Evolutionary conservation across 345 rosid species (phyloP).

Genomic region (Gossypioides kirkii): DNA sequence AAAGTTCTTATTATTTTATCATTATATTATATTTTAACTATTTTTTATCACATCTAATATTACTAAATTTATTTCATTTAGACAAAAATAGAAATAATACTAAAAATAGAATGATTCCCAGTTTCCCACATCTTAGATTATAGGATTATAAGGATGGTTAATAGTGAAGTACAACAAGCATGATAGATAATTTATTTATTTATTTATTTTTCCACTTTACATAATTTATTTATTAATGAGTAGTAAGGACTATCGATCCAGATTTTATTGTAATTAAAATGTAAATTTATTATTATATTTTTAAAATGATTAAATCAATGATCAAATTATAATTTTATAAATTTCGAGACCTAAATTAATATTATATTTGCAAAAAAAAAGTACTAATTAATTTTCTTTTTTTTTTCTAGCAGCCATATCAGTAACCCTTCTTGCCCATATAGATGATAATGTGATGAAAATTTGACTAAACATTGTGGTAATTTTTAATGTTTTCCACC

Average conservation of each 20-base stretch:
- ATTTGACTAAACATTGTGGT: not conserved
- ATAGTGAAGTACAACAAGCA: slow-evolving; percentile 1
- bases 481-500: not conserved
- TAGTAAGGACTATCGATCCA: no score
- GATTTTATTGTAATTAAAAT: no score
- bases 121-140: slow-evolving; percentile 4
- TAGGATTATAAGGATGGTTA: not conserved
- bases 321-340: no score
- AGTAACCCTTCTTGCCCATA: not conserved
- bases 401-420: not conserved
- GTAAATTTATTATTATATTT: no score
- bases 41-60: no score
- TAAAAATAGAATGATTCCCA: slow-evolving; percentile 5
- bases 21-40: no score
- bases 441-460: not conserved
- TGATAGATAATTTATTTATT: not conserved
- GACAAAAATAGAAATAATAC: not conserved
- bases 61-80: not conserved
- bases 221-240: not conserved
- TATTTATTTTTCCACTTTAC: not conserved
- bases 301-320: no score
- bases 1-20: no score
- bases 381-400: no score
- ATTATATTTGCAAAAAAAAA: no score
- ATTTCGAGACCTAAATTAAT: no score